These are phyloP conservation scores for Trichosporon faecale DNA, from an alignment of 1,284 basidiomycete species.

Conservation along the genomic window DNA sequence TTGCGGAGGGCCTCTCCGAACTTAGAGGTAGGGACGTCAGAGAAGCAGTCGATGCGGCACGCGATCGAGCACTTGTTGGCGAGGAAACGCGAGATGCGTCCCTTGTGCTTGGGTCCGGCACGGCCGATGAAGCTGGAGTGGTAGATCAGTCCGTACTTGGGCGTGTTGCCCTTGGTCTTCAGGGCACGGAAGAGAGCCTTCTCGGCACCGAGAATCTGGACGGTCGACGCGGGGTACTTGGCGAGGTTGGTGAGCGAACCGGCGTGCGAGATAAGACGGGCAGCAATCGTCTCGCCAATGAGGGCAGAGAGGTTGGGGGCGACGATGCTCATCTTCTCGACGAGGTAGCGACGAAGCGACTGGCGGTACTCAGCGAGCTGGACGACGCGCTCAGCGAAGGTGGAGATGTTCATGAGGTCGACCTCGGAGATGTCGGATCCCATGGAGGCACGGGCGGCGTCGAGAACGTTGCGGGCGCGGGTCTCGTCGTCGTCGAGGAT, in stretches of 20 bases:
- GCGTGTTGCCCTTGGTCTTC: constrained; percentile 98
- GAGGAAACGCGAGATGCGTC: constrained; percentile 93
- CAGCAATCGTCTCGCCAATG: constrained; percentile 95
- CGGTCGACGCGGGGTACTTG: constrained; percentile 95
- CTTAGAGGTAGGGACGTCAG: constrained; percentile 82
- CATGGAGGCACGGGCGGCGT: constrained; percentile 93
- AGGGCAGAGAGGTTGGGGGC: constrained; percentile 95
- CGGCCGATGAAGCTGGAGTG: constrained; percentile 95
- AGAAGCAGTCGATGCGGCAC: constrained; percentile 94
- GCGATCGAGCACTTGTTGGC: constrained; percentile 99
- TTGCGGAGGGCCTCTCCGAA: constrained; percentile 90
- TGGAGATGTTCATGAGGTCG: constrained; percentile 93
- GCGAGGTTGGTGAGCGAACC: constrained; percentile 90
- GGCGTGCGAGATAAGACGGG: constrained; percentile 92
- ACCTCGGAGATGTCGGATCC: constrained; percentile 87
- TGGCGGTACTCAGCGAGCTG: constrained; percentile 94
- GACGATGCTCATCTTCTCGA: constrained; percentile 70
- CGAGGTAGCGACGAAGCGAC: constrained; percentile 75
- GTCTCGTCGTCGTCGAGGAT: constrained; percentile 84
- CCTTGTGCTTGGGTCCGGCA: constrained; percentile 93
- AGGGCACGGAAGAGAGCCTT: constrained; percentile 97
- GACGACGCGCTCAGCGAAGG: constrained; percentile 87
- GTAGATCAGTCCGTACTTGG: constrained; percentile 93
- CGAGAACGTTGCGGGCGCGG: constrained; percentile 87
- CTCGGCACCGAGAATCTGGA: constrained; percentile 97